Base-by-base conservation (phyloP, 2,329 filamentous ascomycete genomes). In the Macrophomina tecta region DNA sequence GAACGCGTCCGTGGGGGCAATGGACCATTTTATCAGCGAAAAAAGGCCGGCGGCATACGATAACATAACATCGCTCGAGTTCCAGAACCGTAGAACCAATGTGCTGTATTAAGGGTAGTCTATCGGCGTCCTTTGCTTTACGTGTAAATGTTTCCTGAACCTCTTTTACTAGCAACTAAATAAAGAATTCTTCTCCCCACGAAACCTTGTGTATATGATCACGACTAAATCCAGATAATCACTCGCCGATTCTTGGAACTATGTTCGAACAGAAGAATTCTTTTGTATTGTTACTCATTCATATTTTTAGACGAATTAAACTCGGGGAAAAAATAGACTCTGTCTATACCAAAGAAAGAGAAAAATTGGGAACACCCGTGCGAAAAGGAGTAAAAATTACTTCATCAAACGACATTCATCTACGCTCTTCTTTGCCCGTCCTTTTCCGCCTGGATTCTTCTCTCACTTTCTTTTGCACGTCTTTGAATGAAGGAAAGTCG, bases 21-120 rank as follows among this genome's bases (percentile, higher is more conserved):
- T 51, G 48, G 48, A 51, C 48, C 48, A 51, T 30, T 51, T 51
- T 11, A 23, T 51, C 48, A 51, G 48, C 18, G 48, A 51, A 30
- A 51, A 51, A 18, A 18, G 48, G 48, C 48, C 48, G 16, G 48
- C 48, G 48, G 48, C 48, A 30, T 51, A 51, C 14, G 48, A 51
- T 30, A 30, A 51, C 23, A 30, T 51, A 11, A 51, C 48, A 14
- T 5, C 48, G 18, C 48, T 51, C 8, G 48, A 51, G 48, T 30
- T 51, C 9, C 48, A 51, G 48, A 51, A 30, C 48, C 48, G 48
- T 3, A 51, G 48, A 30, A 51, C 48, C 48, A 51, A 51, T 14
- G 18, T 51, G 11, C 23, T 51, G 48, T 51, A 51, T n/a, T 51
- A 51, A 23, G 18, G 42, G 4, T 16, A 16, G 42, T 9, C 3